Percentiles rank a stretch among this genome's conserved stretches.
phyloP scores from a whole-genome alignment of 2,329 filamentous ascomycete species.

The Cordyceps fumosorosea region DNA sequence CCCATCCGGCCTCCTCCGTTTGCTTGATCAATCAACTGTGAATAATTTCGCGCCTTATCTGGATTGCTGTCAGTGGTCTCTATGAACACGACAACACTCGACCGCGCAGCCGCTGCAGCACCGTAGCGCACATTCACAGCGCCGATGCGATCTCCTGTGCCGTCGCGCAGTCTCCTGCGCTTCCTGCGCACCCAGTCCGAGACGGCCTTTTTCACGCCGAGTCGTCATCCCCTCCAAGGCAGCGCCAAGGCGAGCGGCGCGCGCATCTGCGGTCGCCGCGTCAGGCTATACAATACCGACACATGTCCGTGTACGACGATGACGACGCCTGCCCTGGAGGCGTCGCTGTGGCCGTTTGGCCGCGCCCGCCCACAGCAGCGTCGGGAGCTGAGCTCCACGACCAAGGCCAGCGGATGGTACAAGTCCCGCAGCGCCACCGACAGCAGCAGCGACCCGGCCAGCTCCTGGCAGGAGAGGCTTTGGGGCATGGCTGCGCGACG shows the following conservation, averaged over 20 bases:
- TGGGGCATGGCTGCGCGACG: slow-evolving; percentile 37
- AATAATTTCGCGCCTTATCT: background rate
- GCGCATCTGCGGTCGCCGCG: background rate
- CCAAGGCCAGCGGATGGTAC: background rate
- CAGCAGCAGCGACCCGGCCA: slow-evolving; percentile 16
- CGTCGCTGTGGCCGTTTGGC: slow-evolving; percentile 24
- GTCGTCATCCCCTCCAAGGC: background rate
- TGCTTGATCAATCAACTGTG: background rate
- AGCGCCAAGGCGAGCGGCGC: background rate
- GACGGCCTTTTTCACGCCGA: slow-evolving; percentile 31
- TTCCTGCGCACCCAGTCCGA: slow-evolving; percentile 69
- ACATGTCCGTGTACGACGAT: background rate
- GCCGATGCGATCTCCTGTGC: slow-evolving; percentile 37
- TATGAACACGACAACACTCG: background rate
- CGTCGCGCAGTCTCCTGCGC: slow-evolving; percentile 55
- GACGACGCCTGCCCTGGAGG: slow-evolving; percentile 18
- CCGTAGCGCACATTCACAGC: slow-evolving; percentile 14
- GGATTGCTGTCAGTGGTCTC: background rate
- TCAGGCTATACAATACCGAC: background rate
- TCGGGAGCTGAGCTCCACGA: slow-evolving; percentile 14
- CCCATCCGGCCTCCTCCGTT: background rate
- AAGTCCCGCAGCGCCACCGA: background rate
- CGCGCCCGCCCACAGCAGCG: slow-evolving; percentile 22
- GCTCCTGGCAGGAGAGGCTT: slow-evolving; percentile 43
- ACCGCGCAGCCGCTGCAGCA: background rate